These are phyloP conservation scores for Fonsecaea pedrosoi DNA, from an alignment of 2,329 filamentous ascomycete genomes.

Conservation along the genomic window DNA sequence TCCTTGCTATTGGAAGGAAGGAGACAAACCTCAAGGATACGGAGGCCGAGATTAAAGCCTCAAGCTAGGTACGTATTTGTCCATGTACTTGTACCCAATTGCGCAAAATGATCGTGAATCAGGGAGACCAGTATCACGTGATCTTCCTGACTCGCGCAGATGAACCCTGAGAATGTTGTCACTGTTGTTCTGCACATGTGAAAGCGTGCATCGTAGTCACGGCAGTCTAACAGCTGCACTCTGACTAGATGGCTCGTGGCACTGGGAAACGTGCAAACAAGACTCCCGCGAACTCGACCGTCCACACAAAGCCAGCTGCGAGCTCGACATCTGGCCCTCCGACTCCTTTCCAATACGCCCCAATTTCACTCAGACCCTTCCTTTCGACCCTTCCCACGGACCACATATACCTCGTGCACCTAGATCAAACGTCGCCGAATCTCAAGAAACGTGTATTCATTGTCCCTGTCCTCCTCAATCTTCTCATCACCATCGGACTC, in stretches of 20 bases:
- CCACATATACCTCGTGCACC: constrained; percentile 82
- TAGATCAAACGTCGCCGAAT: constrained; percentile 72
- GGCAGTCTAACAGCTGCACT: background rate
- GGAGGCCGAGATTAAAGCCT: constrained; percentile 10
- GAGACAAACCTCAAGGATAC: constrained; percentile 6
- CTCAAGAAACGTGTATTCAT: constrained; percentile 85
- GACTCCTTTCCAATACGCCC: constrained; percentile 36
- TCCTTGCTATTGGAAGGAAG: background rate
- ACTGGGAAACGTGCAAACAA: constrained; percentile 29
- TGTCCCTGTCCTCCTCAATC: constrained; percentile 78
- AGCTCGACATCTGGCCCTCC: constrained; percentile 28
- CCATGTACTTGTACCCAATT: no score
- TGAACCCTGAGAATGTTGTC: background rate
- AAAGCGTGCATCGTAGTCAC: background rate
- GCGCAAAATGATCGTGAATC: background rate
- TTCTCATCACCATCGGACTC: constrained; percentile 69
- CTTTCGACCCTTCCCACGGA: constrained; percentile 68
- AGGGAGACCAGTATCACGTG: background rate
- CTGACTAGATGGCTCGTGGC: constrained; percentile 30
- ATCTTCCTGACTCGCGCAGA: background rate
- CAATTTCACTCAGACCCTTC: constrained; percentile 52
- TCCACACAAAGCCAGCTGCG: constrained; percentile 7
- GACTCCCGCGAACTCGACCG: constrained; percentile 15
- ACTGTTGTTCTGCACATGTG: background rate
- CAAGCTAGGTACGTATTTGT: no score